Conservation (phyloP, 139 green algal species). For the Chlamydomonas applanata region DNA sequence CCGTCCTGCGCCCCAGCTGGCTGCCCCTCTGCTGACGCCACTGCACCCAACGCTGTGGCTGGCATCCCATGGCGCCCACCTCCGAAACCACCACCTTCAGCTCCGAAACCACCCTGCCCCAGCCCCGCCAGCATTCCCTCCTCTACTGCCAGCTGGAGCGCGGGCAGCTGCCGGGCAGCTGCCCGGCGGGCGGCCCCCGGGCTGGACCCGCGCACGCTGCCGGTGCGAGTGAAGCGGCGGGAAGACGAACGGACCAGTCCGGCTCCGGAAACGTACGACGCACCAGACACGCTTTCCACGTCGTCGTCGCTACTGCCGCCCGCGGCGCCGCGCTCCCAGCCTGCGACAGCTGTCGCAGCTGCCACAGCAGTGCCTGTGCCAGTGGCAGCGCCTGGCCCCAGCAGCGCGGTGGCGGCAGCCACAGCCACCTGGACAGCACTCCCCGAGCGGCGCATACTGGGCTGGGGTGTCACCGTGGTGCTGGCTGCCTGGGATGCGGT, state of each 20-base stretch:
- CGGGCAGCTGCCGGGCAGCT: background rate
- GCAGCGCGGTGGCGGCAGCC: no score
- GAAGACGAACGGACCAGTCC: no score
- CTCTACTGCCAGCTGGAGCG: background rate
- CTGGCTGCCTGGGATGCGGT: background rate
- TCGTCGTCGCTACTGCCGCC: background rate
- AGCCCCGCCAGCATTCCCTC: background rate
- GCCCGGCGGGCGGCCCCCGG: no score
- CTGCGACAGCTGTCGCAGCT: conserved; percentile 1
- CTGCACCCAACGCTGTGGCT: no score
- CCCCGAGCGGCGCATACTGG: background rate
- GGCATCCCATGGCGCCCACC: no score
- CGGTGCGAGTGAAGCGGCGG: background rate
- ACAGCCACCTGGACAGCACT: background rate
- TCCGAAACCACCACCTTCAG: no score
- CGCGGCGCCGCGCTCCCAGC: background rate
- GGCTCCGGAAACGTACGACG: background rate
- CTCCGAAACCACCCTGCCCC: background rate
- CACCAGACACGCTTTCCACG: background rate
- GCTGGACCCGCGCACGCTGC: background rate
- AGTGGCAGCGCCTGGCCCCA: no score
- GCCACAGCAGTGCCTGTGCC: no score
- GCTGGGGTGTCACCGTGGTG: background rate
- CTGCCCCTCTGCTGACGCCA: no score
- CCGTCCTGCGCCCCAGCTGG: no score